A percentile compares a stretch with the other conserved stretches of the same genome.
Conservation (phyloP, 2,329 filamentous ascomycete species). For the Meredithiella fracta region DNA sequence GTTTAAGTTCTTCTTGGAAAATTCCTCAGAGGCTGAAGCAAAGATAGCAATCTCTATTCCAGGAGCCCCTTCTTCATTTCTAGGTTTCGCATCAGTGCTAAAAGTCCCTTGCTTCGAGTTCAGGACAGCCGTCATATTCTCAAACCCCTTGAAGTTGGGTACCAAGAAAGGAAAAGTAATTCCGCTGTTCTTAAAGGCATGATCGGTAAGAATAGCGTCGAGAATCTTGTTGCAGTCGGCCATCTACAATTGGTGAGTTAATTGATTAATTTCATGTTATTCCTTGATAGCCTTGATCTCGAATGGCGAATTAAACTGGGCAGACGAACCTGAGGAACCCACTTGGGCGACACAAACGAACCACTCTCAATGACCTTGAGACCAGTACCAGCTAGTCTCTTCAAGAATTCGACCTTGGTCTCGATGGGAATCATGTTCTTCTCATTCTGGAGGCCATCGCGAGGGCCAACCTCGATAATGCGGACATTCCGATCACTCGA, state of each 20-base stretch:
- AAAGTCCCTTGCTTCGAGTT: slow-evolving; percentile 32
- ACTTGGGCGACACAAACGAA: slow-evolving; percentile 70
- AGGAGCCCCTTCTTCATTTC: slow-evolving; percentile 27
- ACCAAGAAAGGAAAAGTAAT: slow-evolving; percentile 68
- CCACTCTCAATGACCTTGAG: slow-evolving; percentile 62
- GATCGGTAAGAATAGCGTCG: slow-evolving; percentile 44
- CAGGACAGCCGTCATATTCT: slow-evolving; percentile 42
- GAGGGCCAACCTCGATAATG: slow-evolving; percentile 70
- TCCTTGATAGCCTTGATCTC: slow-evolving; percentile 1
- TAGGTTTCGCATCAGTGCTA: slow-evolving; percentile 33
- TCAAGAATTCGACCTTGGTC: slow-evolving; percentile 63
- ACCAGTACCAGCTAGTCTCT: slow-evolving; percentile 50
- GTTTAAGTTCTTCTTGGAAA: slow-evolving; percentile 69
- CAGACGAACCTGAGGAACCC: slow-evolving; percentile 56
- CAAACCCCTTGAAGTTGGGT: slow-evolving; percentile 58
- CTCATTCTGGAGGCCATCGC: slow-evolving; percentile 80
- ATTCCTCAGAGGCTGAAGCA: slow-evolving; percentile 64
- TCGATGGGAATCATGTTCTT: slow-evolving; percentile 51
- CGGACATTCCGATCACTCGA: slow-evolving; percentile 30
- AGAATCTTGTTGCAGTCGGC: slow-evolving; percentile 62
- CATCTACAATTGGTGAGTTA: slow-evolving; percentile 37
- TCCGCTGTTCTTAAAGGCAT: slow-evolving; percentile 35
- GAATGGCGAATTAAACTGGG: neutral
- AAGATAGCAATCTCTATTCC: slow-evolving; percentile 63
- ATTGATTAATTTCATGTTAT: neutral